Base-by-base conservation (phyloP, 345 rosid species). In the Citrus cavaleriei region DNA sequence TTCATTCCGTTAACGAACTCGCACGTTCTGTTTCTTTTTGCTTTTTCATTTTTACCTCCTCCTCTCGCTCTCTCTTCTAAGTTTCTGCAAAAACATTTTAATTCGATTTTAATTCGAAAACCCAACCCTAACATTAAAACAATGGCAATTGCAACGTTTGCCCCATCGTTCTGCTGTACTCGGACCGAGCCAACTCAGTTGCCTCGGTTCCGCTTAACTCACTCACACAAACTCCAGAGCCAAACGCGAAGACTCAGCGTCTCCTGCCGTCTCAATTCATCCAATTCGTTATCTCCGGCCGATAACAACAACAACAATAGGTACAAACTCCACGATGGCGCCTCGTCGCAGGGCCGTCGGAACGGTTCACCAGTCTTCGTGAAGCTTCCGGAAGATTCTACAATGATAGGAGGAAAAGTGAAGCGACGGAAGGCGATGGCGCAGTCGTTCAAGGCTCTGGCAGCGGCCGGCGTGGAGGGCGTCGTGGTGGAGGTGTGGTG, bases 401-500 rank as follows among this genome's bases (percentile, higher is more conserved):
- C 57, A 81, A 84, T 72, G 87, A 66, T 67, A 6, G 78, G 70
- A 22, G 78, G 78, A 4, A 64, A 32, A 32, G 37, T 86, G 72
- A 71, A 81, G 74, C 72, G 86, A 70, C 73, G 78, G 65, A 86
- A 79, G 86, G 72, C 84, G 19, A 80, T 89, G 83, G 51, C 63
- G 4, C 85, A 81, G 65, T 84, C 88, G 19, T 81, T 87, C 54
- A 79, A 72, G 57, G 88, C 92, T 2, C 77, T 89, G 59, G 81
- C 76, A 46, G 79, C 71, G 14, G 88, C 83, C 0, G 92, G 89
- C 5, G 87, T 89, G 2, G 90, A 86, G 80, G 90, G 92, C 25
- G 82, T 89, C 70, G 86, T 89, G 77, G 78, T 87, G 84, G 90
- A 89, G 60, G 83, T 87, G 1, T 89, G 89, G 89, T 89, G 92